phyloP scores from a whole-genome alignment of 2,329 filamentous ascomycete species.

The Alternaria sp. region DNA sequence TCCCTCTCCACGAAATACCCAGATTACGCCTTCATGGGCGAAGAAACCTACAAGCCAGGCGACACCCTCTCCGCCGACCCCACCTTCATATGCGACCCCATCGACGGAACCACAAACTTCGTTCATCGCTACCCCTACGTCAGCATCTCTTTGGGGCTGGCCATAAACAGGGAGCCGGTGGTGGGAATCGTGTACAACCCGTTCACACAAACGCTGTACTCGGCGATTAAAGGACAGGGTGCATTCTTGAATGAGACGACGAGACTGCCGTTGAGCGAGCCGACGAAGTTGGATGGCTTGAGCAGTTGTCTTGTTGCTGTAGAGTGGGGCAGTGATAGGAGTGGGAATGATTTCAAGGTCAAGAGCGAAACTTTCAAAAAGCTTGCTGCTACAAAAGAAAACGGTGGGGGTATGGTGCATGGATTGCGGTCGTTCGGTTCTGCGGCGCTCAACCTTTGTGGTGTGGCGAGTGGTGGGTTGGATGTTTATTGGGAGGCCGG shows the following conservation, averaged over 20 bases:
- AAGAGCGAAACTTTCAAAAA: slow-evolving; percentile 71
- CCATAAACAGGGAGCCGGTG: slow-evolving; percentile 65
- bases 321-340: slow-evolving; percentile 75
- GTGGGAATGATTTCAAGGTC: slow-evolving; percentile 73
- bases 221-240: slow-evolving; percentile 71
- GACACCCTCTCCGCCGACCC: slow-evolving; percentile 67
- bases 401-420: slow-evolving; percentile 78
- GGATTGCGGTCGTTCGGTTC: slow-evolving; percentile 72
- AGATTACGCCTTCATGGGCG: slow-evolving; percentile 56
- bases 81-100: slow-evolving; percentile 82
- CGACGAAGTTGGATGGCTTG: slow-evolving; percentile 66
- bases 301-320: slow-evolving; percentile 69
- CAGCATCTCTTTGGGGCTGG: slow-evolving; percentile 77
- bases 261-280: slow-evolving; percentile 57
- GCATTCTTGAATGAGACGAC: slow-evolving; percentile 57
- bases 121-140: slow-evolving; percentile 77
- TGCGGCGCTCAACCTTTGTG: slow-evolving; percentile 77
- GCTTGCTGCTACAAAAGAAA: slow-evolving; percentile 59
- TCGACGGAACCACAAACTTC: slow-evolving; percentile 84
- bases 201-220: slow-evolving; percentile 72
- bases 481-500: slow-evolving; percentile 85
- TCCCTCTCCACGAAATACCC: slow-evolving; percentile 61
- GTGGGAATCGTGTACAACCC: slow-evolving; percentile 84
- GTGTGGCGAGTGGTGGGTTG: slow-evolving; percentile 72
- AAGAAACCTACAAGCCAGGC: slow-evolving; percentile 72